Conservation (phyloP, 2,329 filamentous ascomycete genomes). For the Sclerotinia minor region DNA sequence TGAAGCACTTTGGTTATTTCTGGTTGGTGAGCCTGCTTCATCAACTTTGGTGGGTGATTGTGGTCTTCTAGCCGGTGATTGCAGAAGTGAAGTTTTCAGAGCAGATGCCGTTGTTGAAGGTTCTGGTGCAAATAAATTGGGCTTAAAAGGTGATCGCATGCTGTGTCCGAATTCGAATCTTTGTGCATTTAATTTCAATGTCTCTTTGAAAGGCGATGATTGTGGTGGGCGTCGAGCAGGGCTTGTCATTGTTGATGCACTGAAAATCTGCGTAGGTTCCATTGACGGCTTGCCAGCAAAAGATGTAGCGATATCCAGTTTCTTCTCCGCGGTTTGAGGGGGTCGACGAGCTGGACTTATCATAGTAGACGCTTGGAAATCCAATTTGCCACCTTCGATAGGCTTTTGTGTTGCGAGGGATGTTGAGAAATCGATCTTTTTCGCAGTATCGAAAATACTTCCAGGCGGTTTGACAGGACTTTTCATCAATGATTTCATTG, state of each 20-base stretch:
- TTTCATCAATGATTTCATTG: slow-evolving; percentile 55
- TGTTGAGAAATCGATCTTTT: slow-evolving; percentile 43
- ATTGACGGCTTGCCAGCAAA: slow-evolving; percentile 37
- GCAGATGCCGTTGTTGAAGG: slow-evolving; percentile 28
- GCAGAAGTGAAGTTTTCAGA: slow-evolving; percentile 40
- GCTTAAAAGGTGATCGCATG: slow-evolving; percentile 39
- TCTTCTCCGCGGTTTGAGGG: slow-evolving; percentile 44
- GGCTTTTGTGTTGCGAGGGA: slow-evolving; percentile 38
- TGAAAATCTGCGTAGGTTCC: slow-evolving; percentile 42
- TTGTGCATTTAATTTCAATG: slow-evolving; percentile 58
- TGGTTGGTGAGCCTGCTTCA: slow-evolving; percentile 39
- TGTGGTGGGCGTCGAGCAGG: slow-evolving; percentile 56
- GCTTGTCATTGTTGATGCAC: slow-evolving; percentile 49
- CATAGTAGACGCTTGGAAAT: slow-evolving; percentile 46
- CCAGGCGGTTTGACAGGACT: slow-evolving; percentile 54
- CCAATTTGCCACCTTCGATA: slow-evolving; percentile 38
- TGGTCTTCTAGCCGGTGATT: slow-evolving; percentile 41
- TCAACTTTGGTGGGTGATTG: slow-evolving; percentile 40
- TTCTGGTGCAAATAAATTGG: slow-evolving; percentile 34
- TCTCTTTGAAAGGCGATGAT: slow-evolving; percentile 56
- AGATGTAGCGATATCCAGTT: slow-evolving; percentile 42
- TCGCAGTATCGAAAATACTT: slow-evolving; percentile 40
- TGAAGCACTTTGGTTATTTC: slow-evolving; percentile 27
- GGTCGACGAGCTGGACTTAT: slow-evolving; percentile 58
- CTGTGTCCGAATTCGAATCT: slow-evolving; percentile 41